A percentile compares a stretch with the other conserved stretches of the same genome.
These are phyloP conservation scores for Suhomyces choctaworum DNA, from an alignment of 1,139 yeast species.

Conservation along the genomic window DNA sequence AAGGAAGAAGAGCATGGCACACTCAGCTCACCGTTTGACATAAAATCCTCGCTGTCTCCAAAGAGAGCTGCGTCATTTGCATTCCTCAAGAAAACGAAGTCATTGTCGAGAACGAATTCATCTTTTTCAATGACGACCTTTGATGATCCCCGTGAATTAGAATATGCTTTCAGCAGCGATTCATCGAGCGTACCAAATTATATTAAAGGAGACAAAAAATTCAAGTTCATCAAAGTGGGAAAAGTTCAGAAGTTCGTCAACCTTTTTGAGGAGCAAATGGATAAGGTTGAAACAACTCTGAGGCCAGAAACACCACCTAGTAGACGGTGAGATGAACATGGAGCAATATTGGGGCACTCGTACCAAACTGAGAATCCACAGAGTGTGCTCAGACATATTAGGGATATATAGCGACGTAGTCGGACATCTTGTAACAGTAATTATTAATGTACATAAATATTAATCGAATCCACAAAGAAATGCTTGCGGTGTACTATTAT, in stretches of 20 bases:
- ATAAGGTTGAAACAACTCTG: constrained; percentile 11
- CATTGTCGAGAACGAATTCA: constrained; percentile 21
- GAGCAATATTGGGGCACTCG: too few species aligned
- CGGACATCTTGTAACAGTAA: too few species aligned
- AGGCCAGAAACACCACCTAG: constrained; percentile 7
- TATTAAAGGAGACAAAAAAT: constrained; percentile 46
- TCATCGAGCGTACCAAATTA: constrained; percentile 38
- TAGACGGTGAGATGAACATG: too few species aligned
- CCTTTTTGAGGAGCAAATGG: constrained; percentile 44
- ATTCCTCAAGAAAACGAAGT: constrained; percentile 20
- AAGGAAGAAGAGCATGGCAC: constrained; percentile 3
- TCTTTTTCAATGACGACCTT: constrained; percentile 25
- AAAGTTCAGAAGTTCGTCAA: constrained; percentile 50
- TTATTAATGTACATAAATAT: too few species aligned
- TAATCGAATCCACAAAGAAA: too few species aligned
- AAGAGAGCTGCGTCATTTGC: constrained; percentile 14
- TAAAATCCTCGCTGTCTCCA: constrained; percentile 6
- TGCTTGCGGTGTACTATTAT: too few species aligned
- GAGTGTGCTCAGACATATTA: too few species aligned
- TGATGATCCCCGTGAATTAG: constrained; percentile 25
- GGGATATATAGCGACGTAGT: too few species aligned
- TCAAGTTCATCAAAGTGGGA: constrained; percentile 49
- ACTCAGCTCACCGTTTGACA: constrained; percentile 13
- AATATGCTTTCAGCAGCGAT: constrained; percentile 34
- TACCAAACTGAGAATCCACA: too few species aligned